Base-by-base conservation (phyloP, 208 protist genomes). In the Wallacemonas sp. region DNA sequence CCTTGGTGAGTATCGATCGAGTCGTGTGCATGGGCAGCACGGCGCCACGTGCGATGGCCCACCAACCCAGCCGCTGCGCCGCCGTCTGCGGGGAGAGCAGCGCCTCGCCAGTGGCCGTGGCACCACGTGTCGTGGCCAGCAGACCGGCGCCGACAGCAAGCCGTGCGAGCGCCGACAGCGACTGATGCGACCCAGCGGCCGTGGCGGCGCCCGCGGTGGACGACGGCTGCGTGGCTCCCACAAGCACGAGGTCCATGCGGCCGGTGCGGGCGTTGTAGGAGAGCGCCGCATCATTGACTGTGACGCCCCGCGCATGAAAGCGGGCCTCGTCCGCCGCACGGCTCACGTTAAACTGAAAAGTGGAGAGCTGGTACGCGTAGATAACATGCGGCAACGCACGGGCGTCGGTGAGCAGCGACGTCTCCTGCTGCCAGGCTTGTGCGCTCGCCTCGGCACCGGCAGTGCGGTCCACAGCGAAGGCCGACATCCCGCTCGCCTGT, bases 351-450 rank as follows among this genome's bases (percentile, higher is more conserved):
- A 80, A 27, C 29, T 41, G 46, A 27, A 69, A 39, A 0, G 24
- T 12, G 6, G 86, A 71, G 45, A 92, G 79, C n/a, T 45, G 53
- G 61, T 92, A 92, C 19, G 55, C 68, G 59, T 89, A 92, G 41
- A 83, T 22, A 6, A 92, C 80, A 48, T 93, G 83, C 12, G 83
- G 78, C 9, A 90, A 32, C 1, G 62, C 42, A 21, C 44, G 68
- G 21, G 61, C 32, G 33, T 72, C 27, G 10, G 50, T 61, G 41
- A 48, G 26, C 33, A 63, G 21, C 1, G 57, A 3, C 1, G 8
- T 15, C 17, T 32, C 37, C 26, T 42, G 39, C 26, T 46, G 17
- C 46, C 62, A 30, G 54, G 59, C 13, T 37, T 63, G 42, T 65
- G 54, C 22, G 41, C 4, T 8, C 29, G 27, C 1, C 13, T 17